phyloP scores from a whole-genome alignment of 2,329 filamentous ascomycete genomes.

The Venturia nashicola region DNA sequence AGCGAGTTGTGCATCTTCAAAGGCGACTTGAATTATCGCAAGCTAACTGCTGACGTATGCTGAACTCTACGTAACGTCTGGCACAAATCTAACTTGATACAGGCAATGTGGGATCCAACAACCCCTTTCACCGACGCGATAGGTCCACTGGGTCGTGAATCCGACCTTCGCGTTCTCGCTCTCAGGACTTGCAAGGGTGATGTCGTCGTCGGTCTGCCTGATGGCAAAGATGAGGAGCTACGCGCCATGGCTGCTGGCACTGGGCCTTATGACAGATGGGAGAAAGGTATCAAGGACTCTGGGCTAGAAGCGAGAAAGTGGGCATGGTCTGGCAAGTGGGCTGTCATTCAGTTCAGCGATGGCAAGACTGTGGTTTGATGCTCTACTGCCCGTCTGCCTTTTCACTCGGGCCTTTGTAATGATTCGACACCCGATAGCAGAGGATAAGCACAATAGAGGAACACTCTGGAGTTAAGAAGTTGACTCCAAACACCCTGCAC shows the following conservation, averaged over 20 bases:
- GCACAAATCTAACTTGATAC: neutral
- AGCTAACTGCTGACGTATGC: constrained; percentile 76
- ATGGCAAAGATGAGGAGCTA: constrained; percentile 74
- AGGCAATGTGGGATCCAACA: constrained; percentile 73
- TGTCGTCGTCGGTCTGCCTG: constrained; percentile 76
- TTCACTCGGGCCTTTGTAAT: neutral
- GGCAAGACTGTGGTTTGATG: constrained; percentile 37
- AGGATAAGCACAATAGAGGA: neutral
- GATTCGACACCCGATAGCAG: neutral
- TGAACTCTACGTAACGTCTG: neutral
- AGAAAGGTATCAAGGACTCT: constrained; percentile 6
- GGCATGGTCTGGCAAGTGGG: constrained; percentile 96
- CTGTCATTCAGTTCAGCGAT: constrained; percentile 75
- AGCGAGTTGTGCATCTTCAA: constrained; percentile 92
- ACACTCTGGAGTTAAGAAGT: neutral
- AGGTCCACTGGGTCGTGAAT: constrained; percentile 70
- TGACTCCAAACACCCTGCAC: neutral
- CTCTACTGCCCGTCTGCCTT: neutral
- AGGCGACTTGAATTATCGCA: constrained; percentile 93
- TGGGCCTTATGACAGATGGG: constrained; percentile 42
- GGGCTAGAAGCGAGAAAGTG: constrained; percentile 52
- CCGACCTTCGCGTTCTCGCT: constrained; percentile 73
- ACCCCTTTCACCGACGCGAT: constrained; percentile 78
- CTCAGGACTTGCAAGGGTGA: constrained; percentile 95
- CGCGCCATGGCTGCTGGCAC: constrained; percentile 55